phyloP scores from a whole-genome alignment of 805 yeast species.

The Ogataea henricii region DNA sequence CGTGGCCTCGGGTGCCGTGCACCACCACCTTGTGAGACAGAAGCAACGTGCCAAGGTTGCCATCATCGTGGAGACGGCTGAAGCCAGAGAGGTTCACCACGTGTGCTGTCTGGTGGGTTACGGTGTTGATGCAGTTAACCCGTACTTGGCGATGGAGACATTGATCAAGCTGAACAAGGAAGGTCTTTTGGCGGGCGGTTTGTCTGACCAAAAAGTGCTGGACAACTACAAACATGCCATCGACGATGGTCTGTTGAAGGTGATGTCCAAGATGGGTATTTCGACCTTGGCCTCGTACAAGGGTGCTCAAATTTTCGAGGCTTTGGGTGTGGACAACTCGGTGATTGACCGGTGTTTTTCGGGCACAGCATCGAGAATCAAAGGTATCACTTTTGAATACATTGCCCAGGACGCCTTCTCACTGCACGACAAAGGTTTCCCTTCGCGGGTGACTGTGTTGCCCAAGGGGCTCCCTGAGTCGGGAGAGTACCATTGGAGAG shows the following conservation, averaged over 20 bases:
- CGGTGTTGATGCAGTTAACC: constrained; percentile 96
- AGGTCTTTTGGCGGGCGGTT: constrained; percentile 59
- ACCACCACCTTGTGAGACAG: constrained; percentile 92
- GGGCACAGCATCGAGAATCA: constrained; percentile 96
- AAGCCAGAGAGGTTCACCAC: constrained; percentile 97
- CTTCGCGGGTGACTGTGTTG: constrained; percentile 67
- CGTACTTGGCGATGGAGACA: constrained; percentile 91
- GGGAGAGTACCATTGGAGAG: constrained; percentile 99
- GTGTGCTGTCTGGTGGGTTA: constrained; percentile 92
- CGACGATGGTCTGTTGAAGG: constrained; percentile 91
- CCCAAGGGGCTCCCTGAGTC: constrained; percentile 84
- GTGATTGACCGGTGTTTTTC: constrained; percentile 95
- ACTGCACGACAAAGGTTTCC: constrained; percentile 90
- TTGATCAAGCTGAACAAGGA: constrained; percentile 81
- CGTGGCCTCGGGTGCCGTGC: constrained; percentile 95
- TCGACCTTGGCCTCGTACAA: constrained; percentile 97
- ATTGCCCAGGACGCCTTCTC: constrained; percentile 96
- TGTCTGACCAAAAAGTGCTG: constrained; percentile 62
- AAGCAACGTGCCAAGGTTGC: constrained; percentile 97
- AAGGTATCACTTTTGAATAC: constrained; percentile 93
- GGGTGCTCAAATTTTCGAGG: constrained; percentile 98
- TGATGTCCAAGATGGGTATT: constrained; percentile 99
- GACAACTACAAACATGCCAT: constrained; percentile 81
- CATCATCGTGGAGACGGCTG: constrained; percentile 87
- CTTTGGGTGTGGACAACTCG: constrained; percentile 91